Conservation (phyloP, 1,139 yeast species). For the Yamadazyma blattariae region DNA sequence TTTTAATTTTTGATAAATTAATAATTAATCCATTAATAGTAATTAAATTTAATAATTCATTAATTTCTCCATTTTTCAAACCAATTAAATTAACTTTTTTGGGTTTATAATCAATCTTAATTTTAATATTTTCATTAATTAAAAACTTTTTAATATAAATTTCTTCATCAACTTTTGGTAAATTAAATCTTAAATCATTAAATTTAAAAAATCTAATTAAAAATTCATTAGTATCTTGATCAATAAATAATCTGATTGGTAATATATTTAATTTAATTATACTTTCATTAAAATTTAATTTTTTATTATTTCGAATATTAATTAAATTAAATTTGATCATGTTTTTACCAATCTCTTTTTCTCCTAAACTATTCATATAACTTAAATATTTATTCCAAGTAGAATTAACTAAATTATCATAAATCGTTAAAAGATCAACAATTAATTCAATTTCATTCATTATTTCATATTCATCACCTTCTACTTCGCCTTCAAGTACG, state of each 20-base stretch:
- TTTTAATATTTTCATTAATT: conserved; percentile 50
- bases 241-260: conserved; percentile 82
- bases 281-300: conserved; percentile 68
- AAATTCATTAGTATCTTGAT: conserved; percentile 91
- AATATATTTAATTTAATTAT: conserved; percentile 53
- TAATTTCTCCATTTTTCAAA: conserved; percentile 77
- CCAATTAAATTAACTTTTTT: conserved; percentile 84
- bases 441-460: conserved; percentile 44
- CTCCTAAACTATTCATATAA: conserved; percentile 64
- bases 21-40: conserved; percentile 83
- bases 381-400: conserved; percentile 89
- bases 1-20: conserved; percentile 53
- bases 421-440: conserved; percentile 14
- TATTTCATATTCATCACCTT: conserved; percentile 32
- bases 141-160: conserved; percentile 68
- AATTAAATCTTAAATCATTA: conserved; percentile 64
- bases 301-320: conserved; percentile 52
- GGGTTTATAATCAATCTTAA: conserved; percentile 89
- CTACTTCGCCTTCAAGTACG: no score
- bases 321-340: conserved; percentile 58
- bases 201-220: conserved; percentile 77
- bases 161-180: conserved; percentile 56
- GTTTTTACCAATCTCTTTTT: conserved; percentile 64
- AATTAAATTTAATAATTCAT: conserved; percentile 85
- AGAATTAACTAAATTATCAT: conserved; percentile 80